These are phyloP conservation scores for Dissophora globulifera DNA, from an alignment of 192 early-diverging fungal genomes.

Conservation along the genomic window DNA sequence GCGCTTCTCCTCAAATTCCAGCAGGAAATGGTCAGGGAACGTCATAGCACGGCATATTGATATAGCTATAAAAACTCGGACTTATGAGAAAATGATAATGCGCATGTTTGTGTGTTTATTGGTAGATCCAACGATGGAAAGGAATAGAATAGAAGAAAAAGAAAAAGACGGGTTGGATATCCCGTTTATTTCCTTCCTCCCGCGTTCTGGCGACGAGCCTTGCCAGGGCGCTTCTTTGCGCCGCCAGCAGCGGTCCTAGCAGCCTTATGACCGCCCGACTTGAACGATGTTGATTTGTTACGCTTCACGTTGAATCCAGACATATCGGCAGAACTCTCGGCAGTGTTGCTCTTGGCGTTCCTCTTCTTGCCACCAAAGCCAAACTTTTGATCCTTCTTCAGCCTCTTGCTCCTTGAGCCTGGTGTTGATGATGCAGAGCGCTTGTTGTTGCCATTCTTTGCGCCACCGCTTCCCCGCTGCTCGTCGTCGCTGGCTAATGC, in stretches of 20 bases:
- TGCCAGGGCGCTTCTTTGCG: conserved; percentile 44
- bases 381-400: conserved; percentile 84
- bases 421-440: conserved; percentile 22
- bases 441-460: conserved; percentile 27
- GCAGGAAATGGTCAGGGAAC: not conserved
- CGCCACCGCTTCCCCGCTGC: conserved; percentile 39
- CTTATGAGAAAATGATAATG: too few species aligned
- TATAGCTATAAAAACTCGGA: not conserved
- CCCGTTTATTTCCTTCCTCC: conserved; percentile 17
- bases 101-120: too few species aligned
- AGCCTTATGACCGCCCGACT: conserved; percentile 22
- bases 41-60: not conserved
- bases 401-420: conserved; percentile 34
- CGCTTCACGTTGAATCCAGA: conserved; percentile 67
- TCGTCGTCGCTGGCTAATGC: conserved; percentile 60
- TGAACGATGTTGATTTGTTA: conserved; percentile 45
- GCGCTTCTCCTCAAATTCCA: not conserved
- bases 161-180: not conserved
- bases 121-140: too few species aligned
- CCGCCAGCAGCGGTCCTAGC: conserved; percentile 24
- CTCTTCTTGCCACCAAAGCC: conserved; percentile 94
- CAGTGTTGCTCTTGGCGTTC: conserved; percentile 71
- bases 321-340: conserved; percentile 80
- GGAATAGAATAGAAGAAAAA: too few species aligned
- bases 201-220: conserved; percentile 48